Base-by-base conservation (phyloP, 2,329 filamentous ascomycete genomes). In the Alternaria brassicae region DNA sequence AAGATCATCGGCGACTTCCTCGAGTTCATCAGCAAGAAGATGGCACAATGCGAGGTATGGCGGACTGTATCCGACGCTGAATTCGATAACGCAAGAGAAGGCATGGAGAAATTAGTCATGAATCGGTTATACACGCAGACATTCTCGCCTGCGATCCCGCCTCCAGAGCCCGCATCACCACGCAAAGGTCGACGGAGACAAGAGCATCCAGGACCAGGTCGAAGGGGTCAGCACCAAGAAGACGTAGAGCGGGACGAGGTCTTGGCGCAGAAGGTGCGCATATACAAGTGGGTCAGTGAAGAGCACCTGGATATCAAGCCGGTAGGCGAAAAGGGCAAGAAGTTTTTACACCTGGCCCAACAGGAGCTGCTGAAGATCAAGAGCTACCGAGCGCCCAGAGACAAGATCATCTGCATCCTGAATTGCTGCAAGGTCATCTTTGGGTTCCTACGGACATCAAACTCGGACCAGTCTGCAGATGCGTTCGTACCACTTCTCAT, bases 381-480 rank as follows among this genome's bases (percentile, higher is more conserved):
- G 73, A 95, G 91, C 8, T 99, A 99, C 75, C 88, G 96, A 67
- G 95, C 95, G n/a, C 95, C 95, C 4, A 84, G 95, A 69, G 95
- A 99, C 82, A 99, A 99, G 79, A 95, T 99, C 55, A 98, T 99
- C 49, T 99, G 95, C 77, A 92, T 98, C 44, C 81, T 99, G 56
- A 99, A 99, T 79, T 97, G 93, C 81, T 99, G 95, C 86, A 99
- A 99, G 80, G 96, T 99, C 63, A 98, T 99, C 64, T 98, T 99
- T 78, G 95, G 94, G 17, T 87, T 97, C 48, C 82, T 99, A 52
- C 93, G 94, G 67, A 96, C 97, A 75, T 89, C 92, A 53, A 96
- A 96, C 78, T 91, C 90, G 1, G 95, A 99, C 75, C 94, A 93
- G 21, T 98, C 94, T 1, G 95, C 95, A 12, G 95, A 99, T 79